Evolutionary conservation across 108 stramenopile species (phyloP).

Genomic region (Nitzschia putrida): DNA sequence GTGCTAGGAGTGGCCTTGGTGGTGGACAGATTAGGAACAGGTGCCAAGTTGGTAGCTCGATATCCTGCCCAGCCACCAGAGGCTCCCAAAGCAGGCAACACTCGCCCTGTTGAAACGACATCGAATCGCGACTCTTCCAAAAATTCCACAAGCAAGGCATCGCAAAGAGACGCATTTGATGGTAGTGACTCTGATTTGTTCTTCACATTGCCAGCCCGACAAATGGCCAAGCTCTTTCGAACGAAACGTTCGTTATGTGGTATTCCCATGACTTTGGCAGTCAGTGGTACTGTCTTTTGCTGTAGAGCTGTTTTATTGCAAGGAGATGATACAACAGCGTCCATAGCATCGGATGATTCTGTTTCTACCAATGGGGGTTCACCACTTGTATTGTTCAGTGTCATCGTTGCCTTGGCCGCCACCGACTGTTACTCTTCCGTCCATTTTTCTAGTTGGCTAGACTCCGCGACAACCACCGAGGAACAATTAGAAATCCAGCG

Average conservation of each 20-base stretch:
- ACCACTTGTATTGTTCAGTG: conserved; percentile 61
- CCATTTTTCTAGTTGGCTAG: conserved; percentile 24
- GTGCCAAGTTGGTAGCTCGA: conserved; percentile 70
- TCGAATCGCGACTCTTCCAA: neutral
- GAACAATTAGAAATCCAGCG: conserved; percentile 31
- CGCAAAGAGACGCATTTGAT: neutral
- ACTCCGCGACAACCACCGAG: conserved; percentile 2
- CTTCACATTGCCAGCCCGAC: conserved; percentile 70
- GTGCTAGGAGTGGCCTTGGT: conserved; percentile 79
- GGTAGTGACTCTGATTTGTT: conserved; percentile 58
- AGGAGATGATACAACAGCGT: conserved; percentile 2
- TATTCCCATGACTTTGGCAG: conserved; percentile 74
- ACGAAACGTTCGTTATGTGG: conserved; percentile 77
- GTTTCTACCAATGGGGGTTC: neutral
- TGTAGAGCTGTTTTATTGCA: conserved; percentile 76
- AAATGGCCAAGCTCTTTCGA: conserved; percentile 86
- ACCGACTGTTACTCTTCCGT: conserved; percentile 23
- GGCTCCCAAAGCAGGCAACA: neutral
- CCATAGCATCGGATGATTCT: neutral
- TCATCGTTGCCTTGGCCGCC: conserved; percentile 73
- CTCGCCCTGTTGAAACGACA: conserved; percentile 20
- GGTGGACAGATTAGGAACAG: conserved; percentile 75
- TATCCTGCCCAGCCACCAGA: conserved; percentile 68
- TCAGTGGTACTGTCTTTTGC: conserved; percentile 82
- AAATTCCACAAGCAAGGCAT: conserved; percentile 2